Conservation (phyloP, 1,284 basidiomycete species). For the Phylloboletellus chloephorus region DNA sequence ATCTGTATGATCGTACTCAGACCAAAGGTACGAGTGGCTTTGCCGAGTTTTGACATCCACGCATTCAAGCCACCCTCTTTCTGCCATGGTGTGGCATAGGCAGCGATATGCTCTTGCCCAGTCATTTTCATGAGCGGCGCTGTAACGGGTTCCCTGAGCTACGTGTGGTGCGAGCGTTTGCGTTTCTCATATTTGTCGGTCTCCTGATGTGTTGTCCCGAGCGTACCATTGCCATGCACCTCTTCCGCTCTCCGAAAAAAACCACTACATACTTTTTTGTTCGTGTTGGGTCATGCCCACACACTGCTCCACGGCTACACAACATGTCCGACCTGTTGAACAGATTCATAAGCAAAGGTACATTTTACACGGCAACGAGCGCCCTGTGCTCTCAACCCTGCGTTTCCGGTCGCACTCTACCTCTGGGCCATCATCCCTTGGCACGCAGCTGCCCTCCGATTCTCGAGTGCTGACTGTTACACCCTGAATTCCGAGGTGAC, state of each 20-base stretch:
- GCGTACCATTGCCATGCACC: background rate
- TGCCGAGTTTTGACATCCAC: conserved; percentile 20
- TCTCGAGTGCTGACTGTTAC: conserved; percentile 1
- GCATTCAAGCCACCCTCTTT: conserved; percentile 15
- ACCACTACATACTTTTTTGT: conserved; percentile 2
- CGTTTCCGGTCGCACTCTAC: conserved; percentile 2
- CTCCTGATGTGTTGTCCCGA: conserved; percentile 11
- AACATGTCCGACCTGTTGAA: conserved; percentile 1
- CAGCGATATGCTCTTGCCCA: conserved; percentile 1
- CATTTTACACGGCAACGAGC: conserved; percentile 6
- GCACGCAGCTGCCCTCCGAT: conserved; percentile 1
- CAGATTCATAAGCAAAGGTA: conserved; percentile 3
- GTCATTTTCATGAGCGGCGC: conserved; percentile 7
- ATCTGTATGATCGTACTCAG: conserved; percentile 14
- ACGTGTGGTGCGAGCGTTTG: conserved; percentile 18
- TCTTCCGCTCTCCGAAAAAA: conserved; percentile 1
- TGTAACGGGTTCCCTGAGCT: conserved; percentile 9
- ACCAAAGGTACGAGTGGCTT: conserved; percentile 15
- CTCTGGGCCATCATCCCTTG: conserved; percentile 2
- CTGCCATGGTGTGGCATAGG: conserved; percentile 10
- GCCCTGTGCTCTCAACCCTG: conserved; percentile 6
- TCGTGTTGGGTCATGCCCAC: conserved; percentile 4
- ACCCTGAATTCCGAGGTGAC: background rate
- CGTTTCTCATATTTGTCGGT: conserved; percentile 10
- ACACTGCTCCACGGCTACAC: background rate